Percentiles rank a stretch among this genome's conserved stretches.
phyloP scores from a whole-genome alignment of 495 filamentous ascomycete species.

The Aspergillus sclerotiicarbonarius region DNA sequence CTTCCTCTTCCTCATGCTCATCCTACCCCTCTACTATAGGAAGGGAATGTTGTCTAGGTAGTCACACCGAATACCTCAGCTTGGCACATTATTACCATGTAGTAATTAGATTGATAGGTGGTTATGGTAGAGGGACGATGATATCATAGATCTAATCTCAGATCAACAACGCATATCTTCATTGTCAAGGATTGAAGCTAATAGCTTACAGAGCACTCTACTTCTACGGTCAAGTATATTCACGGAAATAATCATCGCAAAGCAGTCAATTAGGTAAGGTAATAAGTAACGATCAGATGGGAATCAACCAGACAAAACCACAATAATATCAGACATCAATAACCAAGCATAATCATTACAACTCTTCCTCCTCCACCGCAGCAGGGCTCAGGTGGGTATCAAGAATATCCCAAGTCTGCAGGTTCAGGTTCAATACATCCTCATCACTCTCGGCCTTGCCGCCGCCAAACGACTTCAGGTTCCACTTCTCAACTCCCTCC shows the following conservation, averaged over 20 bases:
- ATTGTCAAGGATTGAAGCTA: too few relatives aligned
- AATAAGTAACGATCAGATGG: neutral
- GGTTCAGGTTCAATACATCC: slow-evolving; percentile 17
- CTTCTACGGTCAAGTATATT: too few relatives aligned
- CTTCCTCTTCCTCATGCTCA: too few relatives aligned
- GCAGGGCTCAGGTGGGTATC: neutral
- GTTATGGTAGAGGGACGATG: neutral
- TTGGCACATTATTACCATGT: too few relatives aligned
- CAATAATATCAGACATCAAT: neutral
- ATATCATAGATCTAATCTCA: too few relatives aligned
- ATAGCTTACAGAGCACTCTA: too few relatives aligned
- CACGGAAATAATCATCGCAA: too few relatives aligned
- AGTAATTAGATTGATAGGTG: neutral
- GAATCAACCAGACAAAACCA: neutral
- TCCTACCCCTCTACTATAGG: too few relatives aligned
- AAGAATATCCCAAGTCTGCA: slow-evolving; percentile 11
- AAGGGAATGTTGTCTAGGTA: too few relatives aligned
- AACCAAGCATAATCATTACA: slow-evolving; percentile 1
- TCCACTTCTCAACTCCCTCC: slow-evolving; percentile 42
- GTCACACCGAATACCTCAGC: too few relatives aligned
- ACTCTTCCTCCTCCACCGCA: slow-evolving; percentile 3
- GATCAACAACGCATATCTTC: too few relatives aligned
- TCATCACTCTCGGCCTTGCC: slow-evolving; percentile 30
- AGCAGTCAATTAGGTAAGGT: neutral
- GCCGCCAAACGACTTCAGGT: slow-evolving; percentile 35